phyloP scores from a whole-genome alignment of 768 basidiomycete species.

The Phlegmacium glaucopus region DNA sequence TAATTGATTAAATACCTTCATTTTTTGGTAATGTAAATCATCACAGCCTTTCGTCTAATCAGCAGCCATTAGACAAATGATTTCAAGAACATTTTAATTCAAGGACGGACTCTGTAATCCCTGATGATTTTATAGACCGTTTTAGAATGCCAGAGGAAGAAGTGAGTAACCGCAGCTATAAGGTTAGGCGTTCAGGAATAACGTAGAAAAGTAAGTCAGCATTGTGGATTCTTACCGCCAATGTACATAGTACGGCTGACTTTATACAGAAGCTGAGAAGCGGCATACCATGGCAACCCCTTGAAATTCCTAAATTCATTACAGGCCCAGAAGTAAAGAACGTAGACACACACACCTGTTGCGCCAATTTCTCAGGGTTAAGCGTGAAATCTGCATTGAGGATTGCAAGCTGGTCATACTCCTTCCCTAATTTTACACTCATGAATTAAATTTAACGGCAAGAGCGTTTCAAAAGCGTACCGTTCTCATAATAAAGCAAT shows the following conservation, averaged over 20 bases:
- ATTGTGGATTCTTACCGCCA: constrained; percentile 22
- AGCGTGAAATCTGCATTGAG: constrained; percentile 46
- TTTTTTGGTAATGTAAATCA: constrained; percentile 35
- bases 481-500: constrained; percentile 45
- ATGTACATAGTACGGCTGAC: constrained; percentile 35
- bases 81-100: constrained; percentile 12
- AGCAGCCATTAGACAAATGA: constrained; percentile 9
- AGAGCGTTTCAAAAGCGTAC: constrained; percentile 15
- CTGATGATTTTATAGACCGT: constrained; percentile 35
- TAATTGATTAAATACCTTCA: constrained; percentile 32
- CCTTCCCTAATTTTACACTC: constrained; percentile 27
- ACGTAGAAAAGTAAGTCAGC: neutral
- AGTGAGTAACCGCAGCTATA: constrained; percentile 41
- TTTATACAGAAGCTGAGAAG: constrained; percentile 38
- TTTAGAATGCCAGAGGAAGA: constrained; percentile 45
- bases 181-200: neutral
- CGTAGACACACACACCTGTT: constrained; percentile 15
- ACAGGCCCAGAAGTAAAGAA: neutral
- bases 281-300: constrained; percentile 41
- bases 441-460: neutral
- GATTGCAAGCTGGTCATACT: constrained; percentile 49
- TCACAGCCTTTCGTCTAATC: constrained; percentile 29
- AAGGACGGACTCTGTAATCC: constrained; percentile 15
- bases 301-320: constrained; percentile 3
- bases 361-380: constrained; percentile 41